Evolutionary conservation across 352 stramenopile genomes (phyloP).

Genomic region (Discostella stelligera): DNA sequence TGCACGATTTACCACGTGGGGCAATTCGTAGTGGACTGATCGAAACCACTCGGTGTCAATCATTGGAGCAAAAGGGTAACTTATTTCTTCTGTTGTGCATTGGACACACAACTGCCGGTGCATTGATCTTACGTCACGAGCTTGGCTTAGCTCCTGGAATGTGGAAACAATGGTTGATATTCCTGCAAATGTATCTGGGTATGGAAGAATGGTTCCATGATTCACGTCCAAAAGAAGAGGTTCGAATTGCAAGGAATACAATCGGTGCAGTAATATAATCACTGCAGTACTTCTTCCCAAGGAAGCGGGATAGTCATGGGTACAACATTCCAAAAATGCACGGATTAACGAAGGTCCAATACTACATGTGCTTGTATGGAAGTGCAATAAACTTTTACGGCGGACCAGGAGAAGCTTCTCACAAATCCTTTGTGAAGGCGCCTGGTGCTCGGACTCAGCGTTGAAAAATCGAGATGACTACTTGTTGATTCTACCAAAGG

Average conservation of each 20-base stretch:
- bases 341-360: conserved; percentile 15
- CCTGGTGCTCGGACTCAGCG: conserved; percentile 11
- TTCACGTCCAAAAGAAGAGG: background rate
- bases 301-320: background rate
- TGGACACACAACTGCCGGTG: conserved; percentile 4
- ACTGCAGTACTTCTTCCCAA: conserved; percentile 2
- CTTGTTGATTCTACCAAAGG: conserved; percentile 1
- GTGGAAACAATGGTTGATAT: conserved; percentile 1
- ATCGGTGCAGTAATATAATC: background rate
- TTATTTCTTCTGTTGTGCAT: conserved; percentile 18
- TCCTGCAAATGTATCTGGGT: conserved; percentile 6
- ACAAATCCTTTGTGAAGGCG: conserved; percentile 12
- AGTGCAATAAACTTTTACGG: conserved; percentile 20
- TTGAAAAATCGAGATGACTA: no score
- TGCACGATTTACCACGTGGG: conserved; percentile 4
- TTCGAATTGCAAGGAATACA: background rate
- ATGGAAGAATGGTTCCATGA: conserved; percentile 7
- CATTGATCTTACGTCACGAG: background rate
- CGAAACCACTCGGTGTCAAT: conserved; percentile 2
- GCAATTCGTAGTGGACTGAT: conserved; percentile 2
- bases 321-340: conserved; percentile 16
- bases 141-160: background rate
- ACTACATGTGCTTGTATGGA: conserved; percentile 14
- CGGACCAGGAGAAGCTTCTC: conserved; percentile 7
- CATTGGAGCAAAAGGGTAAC: conserved; percentile 1